These are phyloP conservation scores for Pleoardoris graminearum DNA, from an alignment of 2,329 filamentous ascomycete species.

Conservation along the genomic window DNA sequence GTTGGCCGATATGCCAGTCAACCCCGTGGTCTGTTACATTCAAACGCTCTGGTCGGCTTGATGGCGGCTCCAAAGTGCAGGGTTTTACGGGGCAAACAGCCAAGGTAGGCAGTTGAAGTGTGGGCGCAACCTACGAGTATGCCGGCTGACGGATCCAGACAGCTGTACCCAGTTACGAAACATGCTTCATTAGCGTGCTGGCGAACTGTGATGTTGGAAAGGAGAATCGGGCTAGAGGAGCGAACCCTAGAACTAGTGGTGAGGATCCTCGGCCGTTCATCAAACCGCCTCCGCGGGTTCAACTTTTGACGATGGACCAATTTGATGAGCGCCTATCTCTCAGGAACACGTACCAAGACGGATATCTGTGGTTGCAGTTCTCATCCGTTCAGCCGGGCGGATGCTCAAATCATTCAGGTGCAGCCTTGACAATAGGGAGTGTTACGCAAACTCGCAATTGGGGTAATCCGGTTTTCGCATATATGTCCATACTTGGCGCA, in stretches of 20 bases:
- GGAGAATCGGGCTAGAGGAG: background rate
- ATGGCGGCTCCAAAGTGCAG: constrained; percentile 11
- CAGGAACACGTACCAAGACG: background rate
- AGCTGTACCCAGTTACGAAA: constrained; percentile 17
- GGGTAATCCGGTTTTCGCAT: background rate
- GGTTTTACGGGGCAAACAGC: constrained; percentile 26
- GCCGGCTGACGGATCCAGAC: constrained; percentile 27
- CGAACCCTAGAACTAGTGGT: constrained; percentile 9
- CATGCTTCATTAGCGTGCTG: constrained; percentile 13
- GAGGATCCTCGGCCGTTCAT: constrained; percentile 9
- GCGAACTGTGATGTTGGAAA: constrained; percentile 2
- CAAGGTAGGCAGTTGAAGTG: constrained; percentile 30
- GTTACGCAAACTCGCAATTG: background rate
- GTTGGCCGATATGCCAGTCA: constrained; percentile 18
- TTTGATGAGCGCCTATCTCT: background rate
- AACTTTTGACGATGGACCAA: background rate
- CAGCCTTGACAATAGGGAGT: background rate
- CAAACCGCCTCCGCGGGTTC: constrained; percentile 12
- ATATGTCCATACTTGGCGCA: background rate
- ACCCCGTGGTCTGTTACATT: constrained; percentile 28
- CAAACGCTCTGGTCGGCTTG: constrained; percentile 11
- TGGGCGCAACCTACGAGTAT: constrained; percentile 21
- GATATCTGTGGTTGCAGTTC: background rate
- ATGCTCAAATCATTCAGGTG: background rate
- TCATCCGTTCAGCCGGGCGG: background rate